Conservation (phyloP, 1,284 basidiomycete species). For the Ustilago sp. region DNA sequence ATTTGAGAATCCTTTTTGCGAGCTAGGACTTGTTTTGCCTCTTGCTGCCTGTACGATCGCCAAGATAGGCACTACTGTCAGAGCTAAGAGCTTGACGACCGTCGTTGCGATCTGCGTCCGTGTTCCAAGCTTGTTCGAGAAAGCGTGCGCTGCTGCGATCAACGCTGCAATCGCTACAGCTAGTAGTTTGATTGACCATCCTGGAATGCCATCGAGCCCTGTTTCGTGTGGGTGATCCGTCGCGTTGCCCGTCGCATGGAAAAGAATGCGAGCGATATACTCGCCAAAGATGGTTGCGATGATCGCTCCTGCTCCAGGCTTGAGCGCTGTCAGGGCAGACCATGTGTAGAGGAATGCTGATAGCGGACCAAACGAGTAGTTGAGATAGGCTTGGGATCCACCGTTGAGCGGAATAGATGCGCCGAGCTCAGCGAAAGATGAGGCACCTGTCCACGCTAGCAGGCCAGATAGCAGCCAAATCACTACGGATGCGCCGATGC, state of each 20-base stretch:
- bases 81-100: conserved; percentile 77
- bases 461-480: conserved; percentile 64
- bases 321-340: conserved; percentile 70
- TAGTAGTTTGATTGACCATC: conserved; percentile 92
- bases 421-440: conserved; percentile 78
- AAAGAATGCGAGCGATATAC: conserved; percentile 79
- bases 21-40: conserved; percentile 70
- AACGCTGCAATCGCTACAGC: conserved; percentile 80
- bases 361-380: conserved; percentile 79
- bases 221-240: conserved; percentile 77
- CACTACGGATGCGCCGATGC: conserved; percentile 61
- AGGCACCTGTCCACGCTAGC: conserved; percentile 66
- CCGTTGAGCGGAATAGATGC: conserved; percentile 73
- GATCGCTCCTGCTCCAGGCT: conserved; percentile 75
- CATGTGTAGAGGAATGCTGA: conserved; percentile 73
- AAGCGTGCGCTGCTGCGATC: conserved; percentile 82
- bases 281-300: conserved; percentile 75
- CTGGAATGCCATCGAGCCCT: conserved; percentile 80
- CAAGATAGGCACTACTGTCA: conserved; percentile 79
- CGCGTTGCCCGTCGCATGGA: conserved; percentile 69
- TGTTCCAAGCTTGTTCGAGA: conserved; percentile 82
- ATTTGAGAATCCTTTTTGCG: conserved; percentile 51
- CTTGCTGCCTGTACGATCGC: conserved; percentile 80
- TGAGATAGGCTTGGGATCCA: conserved; percentile 77
- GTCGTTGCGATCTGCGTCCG: conserved; percentile 87